phyloP scores from a whole-genome alignment of 768 basidiomycete species.

The Lactarius vividus region DNA sequence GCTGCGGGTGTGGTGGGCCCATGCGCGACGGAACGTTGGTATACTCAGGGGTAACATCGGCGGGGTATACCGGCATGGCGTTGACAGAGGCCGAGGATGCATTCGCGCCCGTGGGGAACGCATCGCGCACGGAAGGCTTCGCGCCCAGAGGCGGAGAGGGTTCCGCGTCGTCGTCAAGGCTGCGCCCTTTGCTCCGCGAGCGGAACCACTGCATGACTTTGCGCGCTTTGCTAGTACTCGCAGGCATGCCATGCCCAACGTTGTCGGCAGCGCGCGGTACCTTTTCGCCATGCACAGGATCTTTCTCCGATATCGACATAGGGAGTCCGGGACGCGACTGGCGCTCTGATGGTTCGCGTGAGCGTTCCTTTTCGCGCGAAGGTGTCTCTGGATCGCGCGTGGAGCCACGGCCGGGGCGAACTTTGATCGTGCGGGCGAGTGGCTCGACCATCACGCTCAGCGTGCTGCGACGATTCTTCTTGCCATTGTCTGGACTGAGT shows the following conservation, averaged over 20 bases:
- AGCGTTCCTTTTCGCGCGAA: slow-evolving; percentile 35
- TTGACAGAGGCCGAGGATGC: slow-evolving; percentile 23
- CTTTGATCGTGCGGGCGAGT: slow-evolving; percentile 52
- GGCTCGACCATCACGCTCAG: slow-evolving; percentile 45
- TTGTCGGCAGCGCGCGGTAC: slow-evolving; percentile 30
- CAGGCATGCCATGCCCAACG: slow-evolving; percentile 47
- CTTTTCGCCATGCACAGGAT: slow-evolving; percentile 34
- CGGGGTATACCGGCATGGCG: slow-evolving; percentile 4
- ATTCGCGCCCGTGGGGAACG: slow-evolving; percentile 15
- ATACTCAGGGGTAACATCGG: not conserved
- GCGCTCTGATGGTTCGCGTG: slow-evolving; percentile 24
- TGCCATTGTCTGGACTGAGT: slow-evolving; percentile 37
- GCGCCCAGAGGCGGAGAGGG: slow-evolving; percentile 8
- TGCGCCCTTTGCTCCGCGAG: slow-evolving; percentile 54
- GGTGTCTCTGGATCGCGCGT: slow-evolving; percentile 33
- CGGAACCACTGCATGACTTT: slow-evolving; percentile 99
- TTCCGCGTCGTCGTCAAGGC: slow-evolving; percentile 31
- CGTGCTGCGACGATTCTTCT: slow-evolving; percentile 26
- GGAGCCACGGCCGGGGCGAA: slow-evolving; percentile 28
- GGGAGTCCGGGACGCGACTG: slow-evolving; percentile 1
- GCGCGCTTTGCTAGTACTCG: slow-evolving; percentile 83
- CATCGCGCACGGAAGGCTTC: slow-evolving; percentile 23
- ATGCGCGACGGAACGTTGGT: slow-evolving; percentile 14
- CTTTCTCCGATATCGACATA: slow-evolving; percentile 27
- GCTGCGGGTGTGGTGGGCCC: slow-evolving; percentile 19